phyloP scores from a whole-genome alignment of 495 filamentous ascomycete species.

The Daldinia childiae region DNA sequence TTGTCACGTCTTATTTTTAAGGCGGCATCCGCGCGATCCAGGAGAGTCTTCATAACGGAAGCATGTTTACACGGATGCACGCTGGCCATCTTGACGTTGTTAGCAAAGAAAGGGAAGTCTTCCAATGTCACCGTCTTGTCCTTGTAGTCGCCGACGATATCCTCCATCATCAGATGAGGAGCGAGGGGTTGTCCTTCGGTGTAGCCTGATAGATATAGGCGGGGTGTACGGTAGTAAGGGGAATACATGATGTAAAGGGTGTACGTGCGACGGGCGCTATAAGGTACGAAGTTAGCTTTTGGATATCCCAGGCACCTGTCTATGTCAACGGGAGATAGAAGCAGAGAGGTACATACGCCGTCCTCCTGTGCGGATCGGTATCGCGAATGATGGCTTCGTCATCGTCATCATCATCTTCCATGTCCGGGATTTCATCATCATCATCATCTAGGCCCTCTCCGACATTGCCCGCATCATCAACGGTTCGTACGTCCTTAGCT shows the following conservation, averaged over 20 bases:
- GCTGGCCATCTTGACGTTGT: slow-evolving; percentile 89
- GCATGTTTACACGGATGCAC: slow-evolving; percentile 95
- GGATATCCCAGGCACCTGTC: background rate
- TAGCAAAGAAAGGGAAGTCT: slow-evolving; percentile 92
- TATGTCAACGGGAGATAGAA: background rate
- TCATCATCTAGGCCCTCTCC: slow-evolving; percentile 78
- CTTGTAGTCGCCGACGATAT: slow-evolving; percentile 99
- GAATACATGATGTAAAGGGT: slow-evolving; percentile 98
- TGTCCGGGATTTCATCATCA: slow-evolving; percentile 94
- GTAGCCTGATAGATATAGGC: slow-evolving; percentile 94
- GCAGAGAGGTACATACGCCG: slow-evolving; percentile 66
- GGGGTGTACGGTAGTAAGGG: slow-evolving; percentile 95
- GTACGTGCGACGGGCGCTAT: slow-evolving; percentile 87
- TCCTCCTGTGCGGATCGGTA: slow-evolving; percentile 64
- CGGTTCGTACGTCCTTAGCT: slow-evolving; percentile 81
- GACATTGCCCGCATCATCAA: slow-evolving; percentile 81
- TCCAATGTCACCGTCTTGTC: slow-evolving; percentile 99
- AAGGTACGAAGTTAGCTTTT: slow-evolving; percentile 4
- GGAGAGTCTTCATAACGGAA: slow-evolving; percentile 95
- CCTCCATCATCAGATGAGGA: slow-evolving; percentile 96
- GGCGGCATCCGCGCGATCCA: slow-evolving; percentile 93
- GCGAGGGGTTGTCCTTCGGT: slow-evolving; percentile 84
- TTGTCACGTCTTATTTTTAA: slow-evolving; percentile 89
- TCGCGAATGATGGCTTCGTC: slow-evolving; percentile 97
- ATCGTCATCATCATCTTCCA: slow-evolving; percentile 94